phyloP scores from a whole-genome alignment of 768 basidiomycete species.

The Naganishia antarctica region DNA sequence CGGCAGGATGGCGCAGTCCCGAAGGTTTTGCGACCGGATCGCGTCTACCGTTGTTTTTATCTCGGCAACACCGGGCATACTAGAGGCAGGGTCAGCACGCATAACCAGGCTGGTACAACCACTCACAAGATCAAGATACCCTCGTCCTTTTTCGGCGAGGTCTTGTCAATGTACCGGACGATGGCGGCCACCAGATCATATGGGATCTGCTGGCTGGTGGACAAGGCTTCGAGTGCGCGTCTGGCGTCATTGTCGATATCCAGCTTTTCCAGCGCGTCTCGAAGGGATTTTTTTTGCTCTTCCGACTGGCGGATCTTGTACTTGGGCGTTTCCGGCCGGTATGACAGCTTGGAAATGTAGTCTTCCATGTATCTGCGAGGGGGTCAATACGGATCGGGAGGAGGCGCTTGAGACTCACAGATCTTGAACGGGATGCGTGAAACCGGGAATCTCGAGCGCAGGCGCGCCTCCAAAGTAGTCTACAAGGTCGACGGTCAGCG shows the following conservation, averaged over 20 bases:
- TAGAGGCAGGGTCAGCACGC: not conserved
- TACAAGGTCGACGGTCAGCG: constrained; percentile 37
- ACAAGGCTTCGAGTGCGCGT: constrained; percentile 60
- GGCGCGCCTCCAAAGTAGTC: constrained; percentile 76
- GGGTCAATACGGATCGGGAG: constrained; percentile 26
- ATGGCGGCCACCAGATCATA: constrained; percentile 67
- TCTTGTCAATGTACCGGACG: constrained; percentile 60
- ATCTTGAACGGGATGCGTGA: constrained; percentile 71
- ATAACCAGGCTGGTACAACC: not conserved
- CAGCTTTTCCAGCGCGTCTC: constrained; percentile 54
- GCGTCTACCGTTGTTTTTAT: constrained; percentile 71
- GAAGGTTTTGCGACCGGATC: constrained; percentile 48
- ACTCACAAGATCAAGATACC: constrained; percentile 71
- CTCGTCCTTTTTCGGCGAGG: constrained; percentile 51
- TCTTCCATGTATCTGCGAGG: constrained; percentile 72
- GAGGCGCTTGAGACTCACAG: constrained; percentile 52
- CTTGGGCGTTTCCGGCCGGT: constrained; percentile 54
- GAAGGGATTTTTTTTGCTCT: constrained; percentile 54
- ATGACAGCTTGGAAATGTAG: constrained; percentile 58
- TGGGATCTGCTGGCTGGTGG: constrained; percentile 64
- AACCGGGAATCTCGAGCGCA: constrained; percentile 75
- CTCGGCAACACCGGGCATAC: constrained; percentile 79
- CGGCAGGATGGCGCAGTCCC: constrained; percentile 55
- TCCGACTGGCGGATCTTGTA: constrained; percentile 53
- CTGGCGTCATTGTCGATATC: constrained; percentile 58